These are phyloP conservation scores for Starmerella apis DNA, from an alignment of 805 yeast species.

Conservation along the genomic window DNA sequence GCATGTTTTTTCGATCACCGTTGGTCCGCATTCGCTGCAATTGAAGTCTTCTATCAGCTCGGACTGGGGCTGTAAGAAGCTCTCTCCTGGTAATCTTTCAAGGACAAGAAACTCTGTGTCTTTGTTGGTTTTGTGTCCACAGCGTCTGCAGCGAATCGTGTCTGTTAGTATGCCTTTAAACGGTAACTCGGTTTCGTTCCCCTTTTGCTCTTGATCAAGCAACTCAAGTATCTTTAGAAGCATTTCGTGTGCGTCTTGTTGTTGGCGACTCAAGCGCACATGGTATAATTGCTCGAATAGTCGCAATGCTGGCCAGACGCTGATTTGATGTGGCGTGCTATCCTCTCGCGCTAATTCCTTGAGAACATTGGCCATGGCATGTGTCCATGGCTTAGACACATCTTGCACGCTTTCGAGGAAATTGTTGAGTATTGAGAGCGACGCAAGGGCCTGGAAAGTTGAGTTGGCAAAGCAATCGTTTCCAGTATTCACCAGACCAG, in stretches of 20 bases:
- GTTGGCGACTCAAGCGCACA: slow-evolving; percentile 64
- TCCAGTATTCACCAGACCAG: slow-evolving; percentile 70
- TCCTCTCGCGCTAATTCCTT: slow-evolving; percentile 49
- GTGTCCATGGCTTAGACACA: slow-evolving; percentile 18
- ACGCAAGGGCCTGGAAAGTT: slow-evolving; percentile 52
- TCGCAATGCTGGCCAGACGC: slow-evolving; percentile 71
- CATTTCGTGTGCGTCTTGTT: slow-evolving; percentile 93
- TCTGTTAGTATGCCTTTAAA: slow-evolving; percentile 58
- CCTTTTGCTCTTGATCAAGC: slow-evolving; percentile 46
- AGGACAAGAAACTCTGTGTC: slow-evolving; percentile 56
- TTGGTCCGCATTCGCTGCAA: slow-evolving; percentile 55
- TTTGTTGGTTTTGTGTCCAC: slow-evolving; percentile 52
- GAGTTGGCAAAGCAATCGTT: slow-evolving; percentile 92
- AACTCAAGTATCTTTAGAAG: slow-evolving; percentile 73
- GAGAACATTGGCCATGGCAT: slow-evolving; percentile 22
- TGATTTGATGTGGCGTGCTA: slow-evolving; percentile 43
- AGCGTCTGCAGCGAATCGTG: slow-evolving; percentile 57
- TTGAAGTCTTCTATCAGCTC: slow-evolving; percentile 64
- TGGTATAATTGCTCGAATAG: slow-evolving; percentile 62
- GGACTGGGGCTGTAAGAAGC: slow-evolving; percentile 48
- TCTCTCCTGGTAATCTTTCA: slow-evolving; percentile 46
- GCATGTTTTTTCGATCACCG: slow-evolving; percentile 54
- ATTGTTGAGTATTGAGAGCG: slow-evolving; percentile 22
- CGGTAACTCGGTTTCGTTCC: slow-evolving; percentile 42
- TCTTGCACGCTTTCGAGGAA: slow-evolving; percentile 22